Evolutionary conservation across 179 eudicot species (phyloP).

Genomic region (Corrigiola litoralis): DNA sequence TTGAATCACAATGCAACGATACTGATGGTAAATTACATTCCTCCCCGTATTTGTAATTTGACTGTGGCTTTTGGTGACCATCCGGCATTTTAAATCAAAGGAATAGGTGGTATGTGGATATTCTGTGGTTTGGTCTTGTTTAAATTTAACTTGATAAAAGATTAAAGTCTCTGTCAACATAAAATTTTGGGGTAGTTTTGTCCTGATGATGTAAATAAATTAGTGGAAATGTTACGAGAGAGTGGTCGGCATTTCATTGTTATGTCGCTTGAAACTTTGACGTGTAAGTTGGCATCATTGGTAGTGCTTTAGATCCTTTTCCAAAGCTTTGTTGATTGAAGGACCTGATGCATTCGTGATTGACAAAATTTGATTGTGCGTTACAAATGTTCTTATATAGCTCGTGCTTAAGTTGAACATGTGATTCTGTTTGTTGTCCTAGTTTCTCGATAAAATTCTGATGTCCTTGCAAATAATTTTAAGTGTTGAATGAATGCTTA

Average conservation of each 20-base stretch:
- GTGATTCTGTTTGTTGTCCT: conserved; percentile 2
- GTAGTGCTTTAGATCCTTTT: background rate
- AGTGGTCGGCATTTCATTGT: background rate
- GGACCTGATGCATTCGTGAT: background rate
- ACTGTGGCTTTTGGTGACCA: background rate
- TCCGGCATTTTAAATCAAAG: background rate
- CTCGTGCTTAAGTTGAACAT: background rate
- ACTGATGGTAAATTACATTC: conserved; percentile 24
- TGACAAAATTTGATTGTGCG: background rate
- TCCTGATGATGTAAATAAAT: background rate
- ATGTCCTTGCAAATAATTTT: conserved; percentile 10
- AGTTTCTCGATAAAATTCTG: background rate
- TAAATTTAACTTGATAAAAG: background rate
- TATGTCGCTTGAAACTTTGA: background rate
- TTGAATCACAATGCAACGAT: conserved; percentile 55
- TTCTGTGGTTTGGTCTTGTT: conserved; percentile 2
- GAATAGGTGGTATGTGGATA: background rate
- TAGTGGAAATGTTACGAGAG: background rate
- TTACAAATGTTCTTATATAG: too few species aligned
- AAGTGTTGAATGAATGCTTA: too few species aligned
- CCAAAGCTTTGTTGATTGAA: background rate
- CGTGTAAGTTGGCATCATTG: background rate
- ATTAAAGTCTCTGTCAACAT: background rate
- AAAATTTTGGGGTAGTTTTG: background rate
- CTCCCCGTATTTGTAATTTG: background rate